phyloP scores from a whole-genome alignment of 1,284 basidiomycete species.

The Schizophyllum commune region DNA sequence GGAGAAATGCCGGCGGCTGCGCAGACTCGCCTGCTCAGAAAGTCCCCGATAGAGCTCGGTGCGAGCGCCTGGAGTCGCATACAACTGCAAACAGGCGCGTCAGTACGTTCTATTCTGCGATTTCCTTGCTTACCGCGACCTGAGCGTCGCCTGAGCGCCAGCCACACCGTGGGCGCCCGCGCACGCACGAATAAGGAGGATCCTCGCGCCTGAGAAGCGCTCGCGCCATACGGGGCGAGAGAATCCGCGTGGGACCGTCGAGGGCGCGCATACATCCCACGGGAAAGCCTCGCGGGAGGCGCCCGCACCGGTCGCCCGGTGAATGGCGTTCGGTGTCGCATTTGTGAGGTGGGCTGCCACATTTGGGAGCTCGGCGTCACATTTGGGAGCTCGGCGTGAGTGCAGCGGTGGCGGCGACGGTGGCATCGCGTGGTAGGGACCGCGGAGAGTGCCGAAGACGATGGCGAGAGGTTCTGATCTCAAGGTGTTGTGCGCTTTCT shows the following conservation, averaged over 20 bases:
- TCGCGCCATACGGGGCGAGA: neutral
- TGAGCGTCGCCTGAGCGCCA: too few species aligned
- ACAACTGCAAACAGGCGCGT: too few species aligned
- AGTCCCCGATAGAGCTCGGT: neutral
- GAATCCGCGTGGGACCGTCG: neutral
- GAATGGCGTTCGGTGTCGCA: neutral
- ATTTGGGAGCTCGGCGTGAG: too few species aligned
- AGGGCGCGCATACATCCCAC: neutral
- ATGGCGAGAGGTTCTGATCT: too few species aligned
- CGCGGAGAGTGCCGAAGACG: too few species aligned
- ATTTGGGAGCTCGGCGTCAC: too few species aligned
- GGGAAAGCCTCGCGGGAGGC: neutral
- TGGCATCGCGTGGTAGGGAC: too few species aligned
- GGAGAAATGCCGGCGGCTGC: neutral
- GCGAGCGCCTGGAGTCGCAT: too few species aligned
- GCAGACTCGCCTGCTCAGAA: neutral
- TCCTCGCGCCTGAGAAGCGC: neutral
- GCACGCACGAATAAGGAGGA: neutral
- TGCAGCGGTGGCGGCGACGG: too few species aligned
- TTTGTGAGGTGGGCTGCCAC: neutral
- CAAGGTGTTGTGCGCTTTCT: too few species aligned
- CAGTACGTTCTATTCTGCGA: too few species aligned
- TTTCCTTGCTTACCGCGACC: too few species aligned
- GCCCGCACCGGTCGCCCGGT: neutral
- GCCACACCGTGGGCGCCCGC: neutral